These are phyloP conservation scores for Canna indica DNA, from an alignment of 176 grass and related monocot species.

Conservation along the genomic window DNA sequence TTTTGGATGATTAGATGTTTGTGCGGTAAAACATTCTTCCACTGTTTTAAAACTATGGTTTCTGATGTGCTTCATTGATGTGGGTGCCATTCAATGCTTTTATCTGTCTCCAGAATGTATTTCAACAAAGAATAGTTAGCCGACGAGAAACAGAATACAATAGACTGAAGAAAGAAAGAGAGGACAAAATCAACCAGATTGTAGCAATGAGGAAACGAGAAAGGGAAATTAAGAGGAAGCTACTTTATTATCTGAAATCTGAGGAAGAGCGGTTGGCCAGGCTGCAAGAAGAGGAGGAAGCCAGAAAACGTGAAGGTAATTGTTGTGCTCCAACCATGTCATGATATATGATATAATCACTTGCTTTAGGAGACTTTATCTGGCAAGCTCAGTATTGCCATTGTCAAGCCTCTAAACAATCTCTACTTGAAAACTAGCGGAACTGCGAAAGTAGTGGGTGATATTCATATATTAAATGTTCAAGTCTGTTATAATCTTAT, in stretches of 20 bases:
- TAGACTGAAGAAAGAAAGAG: conserved; percentile 54
- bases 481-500: too few species aligned
- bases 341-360: conserved; percentile 6
- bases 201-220: conserved; percentile 60
- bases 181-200: conserved; percentile 58
- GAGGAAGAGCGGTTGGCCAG: conserved; percentile 61
- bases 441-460: too few species aligned
- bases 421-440: background rate
- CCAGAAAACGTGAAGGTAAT: conserved; percentile 67
- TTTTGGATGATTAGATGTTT: too few species aligned
- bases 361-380: background rate
- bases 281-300: conserved; percentile 62
- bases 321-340: background rate
- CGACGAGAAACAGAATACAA: conserved; percentile 55
- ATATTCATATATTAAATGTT: too few species aligned
- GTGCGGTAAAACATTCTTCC: too few species aligned
- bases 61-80: too few species aligned
- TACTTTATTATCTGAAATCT: conserved; percentile 55
- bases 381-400: background rate
- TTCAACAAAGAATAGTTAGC: conserved; percentile 52
- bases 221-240: conserved; percentile 70
- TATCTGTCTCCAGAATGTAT: conserved; percentile 36
- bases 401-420: background rate
- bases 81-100: background rate
- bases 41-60: too few species aligned